phyloP scores from a whole-genome alignment of 2,329 filamentous ascomycete species.

The Colletotrichum salicis region DNA sequence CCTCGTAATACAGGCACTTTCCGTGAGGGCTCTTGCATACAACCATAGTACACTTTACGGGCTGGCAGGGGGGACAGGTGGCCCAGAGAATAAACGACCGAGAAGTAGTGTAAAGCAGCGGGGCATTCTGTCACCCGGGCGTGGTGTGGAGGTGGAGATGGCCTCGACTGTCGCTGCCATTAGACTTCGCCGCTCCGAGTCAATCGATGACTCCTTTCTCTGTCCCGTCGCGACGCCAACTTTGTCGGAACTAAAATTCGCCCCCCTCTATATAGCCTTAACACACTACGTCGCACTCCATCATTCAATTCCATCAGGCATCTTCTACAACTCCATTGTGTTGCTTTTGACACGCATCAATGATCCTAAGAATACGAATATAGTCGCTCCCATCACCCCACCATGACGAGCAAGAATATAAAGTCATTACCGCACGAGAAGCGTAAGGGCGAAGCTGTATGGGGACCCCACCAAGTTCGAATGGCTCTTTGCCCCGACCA shows the following conservation, averaged over 20 bases:
- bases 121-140: slow-evolving; percentile 5
- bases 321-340: neutral
- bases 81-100: neutral
- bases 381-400: slow-evolving; percentile 38
- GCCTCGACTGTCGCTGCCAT: slow-evolving; percentile 25
- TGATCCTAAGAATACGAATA: slow-evolving; percentile 45
- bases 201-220: slow-evolving; percentile 33
- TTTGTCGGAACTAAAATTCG: slow-evolving; percentile 3
- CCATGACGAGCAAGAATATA: slow-evolving; percentile 64
- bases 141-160: slow-evolving; percentile 2
- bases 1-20: too few relatives aligned
- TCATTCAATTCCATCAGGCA: too few relatives aligned
- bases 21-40: neutral
- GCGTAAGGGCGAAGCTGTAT: slow-evolving; percentile 86
- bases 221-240: neutral
- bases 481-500: neutral
- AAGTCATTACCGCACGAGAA: slow-evolving; percentile 80
- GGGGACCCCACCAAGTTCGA: slow-evolving; percentile 36
- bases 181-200: slow-evolving; percentile 31
- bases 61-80: neutral
- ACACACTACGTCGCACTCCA: neutral
- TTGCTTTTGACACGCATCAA: slow-evolving; percentile 31
- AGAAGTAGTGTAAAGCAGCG: slow-evolving; percentile 24
- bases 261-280: slow-evolving; percentile 27
- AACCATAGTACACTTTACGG: neutral